A percentile compares a stretch with the other conserved stretches of the same genome.
Conservation (phyloP, 2,329 filamentous ascomycete genomes). For the Fusarium sp. region DNA sequence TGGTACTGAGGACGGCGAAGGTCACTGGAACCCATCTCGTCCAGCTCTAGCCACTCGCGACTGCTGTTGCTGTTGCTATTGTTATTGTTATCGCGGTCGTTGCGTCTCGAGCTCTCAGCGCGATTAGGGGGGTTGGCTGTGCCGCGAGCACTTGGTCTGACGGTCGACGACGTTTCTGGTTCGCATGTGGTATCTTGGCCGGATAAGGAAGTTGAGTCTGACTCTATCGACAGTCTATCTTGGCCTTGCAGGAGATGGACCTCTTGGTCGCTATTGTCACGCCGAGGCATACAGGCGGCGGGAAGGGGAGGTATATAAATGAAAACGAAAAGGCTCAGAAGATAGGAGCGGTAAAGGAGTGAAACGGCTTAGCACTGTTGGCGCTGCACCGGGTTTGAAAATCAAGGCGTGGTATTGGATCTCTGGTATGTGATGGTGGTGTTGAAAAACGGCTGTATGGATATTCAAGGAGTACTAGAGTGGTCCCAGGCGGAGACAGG, state of each 20-base stretch:
- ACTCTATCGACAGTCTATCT: conserved; percentile 29
- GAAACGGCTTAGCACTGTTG: conserved; percentile 27
- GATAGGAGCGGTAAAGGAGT: conserved; percentile 22
- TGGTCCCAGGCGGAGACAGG: conserved; percentile 31
- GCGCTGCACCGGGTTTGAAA: conserved; percentile 32
- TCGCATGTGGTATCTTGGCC: conserved; percentile 45
- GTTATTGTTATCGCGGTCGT: conserved; percentile 46
- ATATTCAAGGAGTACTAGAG: conserved; percentile 15
- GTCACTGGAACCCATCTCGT: conserved; percentile 55
- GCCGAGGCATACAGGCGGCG: conserved; percentile 36
- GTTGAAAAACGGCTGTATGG: conserved; percentile 34
- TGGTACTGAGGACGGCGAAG: conserved; percentile 56
- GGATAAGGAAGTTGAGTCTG: conserved; percentile 28
- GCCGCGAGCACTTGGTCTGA: conserved; percentile 39
- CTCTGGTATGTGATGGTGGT: conserved; percentile 36
- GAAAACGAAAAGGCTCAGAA: conserved; percentile 20
- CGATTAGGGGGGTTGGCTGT: conserved; percentile 39
- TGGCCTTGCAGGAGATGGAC: conserved; percentile 34
- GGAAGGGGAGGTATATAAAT: conserved; percentile 11
- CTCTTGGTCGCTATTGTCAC: conserved; percentile 35
- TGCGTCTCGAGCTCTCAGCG: conserved; percentile 42
- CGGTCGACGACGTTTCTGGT: conserved; percentile 29
- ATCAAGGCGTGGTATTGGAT: conserved; percentile 34
- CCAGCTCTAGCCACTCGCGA: conserved; percentile 33
- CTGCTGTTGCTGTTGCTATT: conserved; percentile 50